Evolutionary conservation across 2,329 filamentous ascomycete genomes (phyloP).

Genomic region (Shiraia bambusicola): DNA sequence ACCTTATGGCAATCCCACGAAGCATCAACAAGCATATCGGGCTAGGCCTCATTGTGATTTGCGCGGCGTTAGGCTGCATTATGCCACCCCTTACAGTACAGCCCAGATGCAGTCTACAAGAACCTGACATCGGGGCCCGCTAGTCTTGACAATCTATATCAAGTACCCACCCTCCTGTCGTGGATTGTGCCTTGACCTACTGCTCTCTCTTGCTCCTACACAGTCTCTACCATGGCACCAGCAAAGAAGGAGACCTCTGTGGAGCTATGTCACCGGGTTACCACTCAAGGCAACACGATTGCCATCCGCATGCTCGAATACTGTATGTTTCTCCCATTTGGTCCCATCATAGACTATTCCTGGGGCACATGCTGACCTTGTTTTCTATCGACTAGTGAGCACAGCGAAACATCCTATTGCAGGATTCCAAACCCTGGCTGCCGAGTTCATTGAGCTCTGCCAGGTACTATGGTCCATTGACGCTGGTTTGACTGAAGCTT

Average conservation of each 20-base stretch:
- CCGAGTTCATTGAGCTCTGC: conserved; percentile 67
- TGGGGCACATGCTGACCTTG: too few relatives aligned
- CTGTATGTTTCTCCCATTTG: conserved; percentile 1
- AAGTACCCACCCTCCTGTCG: conserved; percentile 15
- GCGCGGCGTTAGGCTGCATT: conserved; percentile 10
- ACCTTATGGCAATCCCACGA: conserved; percentile 17
- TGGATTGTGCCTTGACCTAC: background rate
- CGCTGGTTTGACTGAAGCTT: conserved; percentile 56
- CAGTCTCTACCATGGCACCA: conserved; percentile 30
- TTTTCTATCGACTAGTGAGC: conserved; percentile 14
- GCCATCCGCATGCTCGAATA: conserved; percentile 49
- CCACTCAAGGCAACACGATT: conserved; percentile 55
- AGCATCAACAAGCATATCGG: conserved; percentile 11
- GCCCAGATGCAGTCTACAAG: conserved; percentile 20
- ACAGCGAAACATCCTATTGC: conserved; percentile 38
- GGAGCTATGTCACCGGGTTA: conserved; percentile 60
- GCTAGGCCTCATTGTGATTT: conserved; percentile 13
- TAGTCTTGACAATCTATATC: conserved; percentile 19
- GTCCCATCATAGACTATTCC: too few relatives aligned
- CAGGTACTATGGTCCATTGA: conserved; percentile 69
- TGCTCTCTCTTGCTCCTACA: conserved; percentile 5
- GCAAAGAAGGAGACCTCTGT: conserved; percentile 46
- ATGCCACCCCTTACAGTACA: conserved; percentile 15
- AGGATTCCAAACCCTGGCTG: conserved; percentile 57
- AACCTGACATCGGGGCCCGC: conserved; percentile 7